phyloP scores from a whole-genome alignment of 2,329 filamentous ascomycete genomes.

The Aspergillus sclerotialis region DNA sequence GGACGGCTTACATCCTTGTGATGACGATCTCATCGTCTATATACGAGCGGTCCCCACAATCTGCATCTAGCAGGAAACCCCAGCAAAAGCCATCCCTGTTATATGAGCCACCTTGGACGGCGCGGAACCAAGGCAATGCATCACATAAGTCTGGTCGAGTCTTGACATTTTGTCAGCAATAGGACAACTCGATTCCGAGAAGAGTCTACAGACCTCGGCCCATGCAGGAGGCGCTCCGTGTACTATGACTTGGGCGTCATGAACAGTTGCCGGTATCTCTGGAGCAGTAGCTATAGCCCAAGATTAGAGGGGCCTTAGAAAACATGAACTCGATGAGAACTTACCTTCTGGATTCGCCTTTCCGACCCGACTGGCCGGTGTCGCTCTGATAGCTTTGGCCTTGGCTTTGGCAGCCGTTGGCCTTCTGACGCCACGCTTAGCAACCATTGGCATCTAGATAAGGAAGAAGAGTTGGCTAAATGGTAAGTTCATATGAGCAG shows the following conservation, averaged over 20 bases:
- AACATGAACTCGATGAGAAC: not conserved
- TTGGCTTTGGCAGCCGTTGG: not conserved
- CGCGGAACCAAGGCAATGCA: slow-evolving; percentile 55
- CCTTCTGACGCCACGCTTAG: too few relatives aligned
- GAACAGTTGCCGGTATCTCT: not conserved
- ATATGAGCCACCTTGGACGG: slow-evolving; percentile 56
- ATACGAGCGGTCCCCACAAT: slow-evolving; percentile 49
- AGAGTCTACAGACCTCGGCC: slow-evolving; percentile 37
- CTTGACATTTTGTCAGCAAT: slow-evolving; percentile 7
- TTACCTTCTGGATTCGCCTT: too few relatives aligned
- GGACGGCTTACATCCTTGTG: slow-evolving; percentile 51
- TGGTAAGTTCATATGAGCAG: too few relatives aligned
- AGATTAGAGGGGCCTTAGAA: not conserved
- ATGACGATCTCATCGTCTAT: slow-evolving; percentile 58
- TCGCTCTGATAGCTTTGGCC: not conserved
- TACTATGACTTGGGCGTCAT: slow-evolving; percentile 2
- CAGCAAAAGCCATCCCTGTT: slow-evolving; percentile 42
- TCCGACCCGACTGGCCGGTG: too few relatives aligned
- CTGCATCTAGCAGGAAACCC: slow-evolving; percentile 55
- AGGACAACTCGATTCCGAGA: not conserved
- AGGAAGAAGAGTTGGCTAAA: too few relatives aligned
- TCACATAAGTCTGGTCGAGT: slow-evolving; percentile 57
- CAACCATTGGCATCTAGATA: not conserved
- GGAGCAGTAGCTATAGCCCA: not conserved
- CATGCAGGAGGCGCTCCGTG: slow-evolving; percentile 45